phyloP scores from a whole-genome alignment of 345 rosid genomes.

The Syzygium jambos region DNA sequence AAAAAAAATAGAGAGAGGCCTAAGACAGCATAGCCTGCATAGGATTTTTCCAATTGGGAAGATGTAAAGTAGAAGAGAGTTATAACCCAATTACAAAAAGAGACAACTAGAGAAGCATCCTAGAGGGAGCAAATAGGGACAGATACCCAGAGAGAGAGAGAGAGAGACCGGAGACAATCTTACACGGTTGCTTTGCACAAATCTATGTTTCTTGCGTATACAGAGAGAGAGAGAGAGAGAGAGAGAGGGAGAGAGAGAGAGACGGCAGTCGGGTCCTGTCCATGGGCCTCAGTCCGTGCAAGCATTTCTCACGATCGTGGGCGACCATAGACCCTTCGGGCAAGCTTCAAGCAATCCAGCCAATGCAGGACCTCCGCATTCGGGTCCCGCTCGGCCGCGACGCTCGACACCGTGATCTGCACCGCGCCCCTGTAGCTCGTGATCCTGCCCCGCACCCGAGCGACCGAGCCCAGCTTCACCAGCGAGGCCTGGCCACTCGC shows the following conservation, averaged over 20 bases:
- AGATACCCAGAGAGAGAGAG: not conserved
- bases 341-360: constrained; percentile 54
- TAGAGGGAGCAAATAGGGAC: not conserved
- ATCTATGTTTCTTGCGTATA: not conserved
- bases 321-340: constrained; percentile 21
- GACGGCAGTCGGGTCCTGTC: not conserved
- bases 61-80: not conserved
- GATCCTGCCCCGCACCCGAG: constrained; percentile 68
- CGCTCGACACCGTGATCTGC: constrained; percentile 60
- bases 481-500: constrained; percentile 36
- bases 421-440: constrained; percentile 39
- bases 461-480: constrained; percentile 41
- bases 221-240: too few relatives aligned
- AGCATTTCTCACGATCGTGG: not conserved
- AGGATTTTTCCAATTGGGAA: not conserved
- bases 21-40: not conserved
- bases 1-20: too few relatives aligned
- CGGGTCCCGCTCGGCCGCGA: constrained; percentile 66
- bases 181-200: not conserved
- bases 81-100: too few relatives aligned
- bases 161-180: not conserved
- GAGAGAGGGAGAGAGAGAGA: too few relatives aligned
- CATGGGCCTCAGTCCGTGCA: not conserved
- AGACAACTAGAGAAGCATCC: too few relatives aligned
- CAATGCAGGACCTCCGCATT: constrained; percentile 74